Evolutionary conservation across 192 early-diverging fungal species (phyloP).

Genomic region (Allomyces javanicus): DNA sequence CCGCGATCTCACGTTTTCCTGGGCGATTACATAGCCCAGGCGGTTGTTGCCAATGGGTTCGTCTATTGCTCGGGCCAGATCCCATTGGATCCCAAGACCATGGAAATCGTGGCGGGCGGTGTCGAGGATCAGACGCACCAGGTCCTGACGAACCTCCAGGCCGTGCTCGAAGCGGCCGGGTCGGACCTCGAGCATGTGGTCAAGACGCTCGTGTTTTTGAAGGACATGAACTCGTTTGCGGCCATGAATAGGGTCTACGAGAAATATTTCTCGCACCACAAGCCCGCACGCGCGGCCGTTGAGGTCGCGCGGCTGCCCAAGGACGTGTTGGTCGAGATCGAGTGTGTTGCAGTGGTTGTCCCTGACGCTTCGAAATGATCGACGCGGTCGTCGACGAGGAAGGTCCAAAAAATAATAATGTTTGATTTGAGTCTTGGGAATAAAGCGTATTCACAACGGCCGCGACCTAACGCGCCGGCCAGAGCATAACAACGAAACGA

Average conservation of each 20-base stretch:
- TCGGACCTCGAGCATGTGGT: slow-evolving; percentile 66
- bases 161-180: slow-evolving; percentile 61
- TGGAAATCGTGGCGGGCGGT: slow-evolving; percentile 1
- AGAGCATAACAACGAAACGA: no score
- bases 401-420: no score
- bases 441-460: no score
- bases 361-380: no score
- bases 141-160: slow-evolving; percentile 60
- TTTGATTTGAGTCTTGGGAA: no score
- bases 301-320: slow-evolving; percentile 82
- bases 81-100: slow-evolving; percentile 1
- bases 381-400: no score
- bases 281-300: slow-evolving; percentile 57
- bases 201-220: slow-evolving; percentile 94
- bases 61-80: slow-evolving; percentile 5
- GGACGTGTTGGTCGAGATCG: slow-evolving; percentile 82
- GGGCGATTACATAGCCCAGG: slow-evolving; percentile 1
- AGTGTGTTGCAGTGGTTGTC: slow-evolving; percentile 53
- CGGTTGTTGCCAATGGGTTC: slow-evolving; percentile 7
- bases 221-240: slow-evolving; percentile 77
- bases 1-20: not conserved
- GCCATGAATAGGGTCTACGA: slow-evolving; percentile 79
- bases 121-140: slow-evolving; percentile 15
- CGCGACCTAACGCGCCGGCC: no score
- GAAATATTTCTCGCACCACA: slow-evolving; percentile 35